A percentile compares a stretch with the other conserved stretches of the same genome.
Conservation (phyloP, 345 rosid genomes). For the Arabidopsis arenosa region DNA sequence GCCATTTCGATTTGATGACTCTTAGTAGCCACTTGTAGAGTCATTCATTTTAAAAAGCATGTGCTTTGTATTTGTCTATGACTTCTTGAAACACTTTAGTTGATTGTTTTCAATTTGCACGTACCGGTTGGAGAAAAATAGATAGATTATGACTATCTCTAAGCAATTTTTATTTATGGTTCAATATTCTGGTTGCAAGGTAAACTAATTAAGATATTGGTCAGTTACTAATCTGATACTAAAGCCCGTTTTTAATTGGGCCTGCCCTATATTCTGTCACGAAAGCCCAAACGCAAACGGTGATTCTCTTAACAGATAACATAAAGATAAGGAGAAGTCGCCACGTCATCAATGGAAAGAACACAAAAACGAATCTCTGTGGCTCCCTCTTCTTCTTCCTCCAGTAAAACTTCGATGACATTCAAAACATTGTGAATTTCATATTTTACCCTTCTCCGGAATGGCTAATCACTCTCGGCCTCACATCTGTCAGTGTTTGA, state of each 20-base stretch:
- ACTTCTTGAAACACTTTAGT: no score
- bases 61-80: no score
- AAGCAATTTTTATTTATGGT: no score
- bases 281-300: background rate
- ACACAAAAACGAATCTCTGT: constrained; percentile 22
- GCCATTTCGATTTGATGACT: no score
- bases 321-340: constrained; percentile 36
- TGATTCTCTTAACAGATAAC: constrained; percentile 7
- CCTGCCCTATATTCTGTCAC: background rate
- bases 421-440: background rate
- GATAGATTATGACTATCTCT: no score
- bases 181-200: no score
- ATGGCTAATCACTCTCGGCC: constrained; percentile 64
- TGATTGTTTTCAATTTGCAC: no score
- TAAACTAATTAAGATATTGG: no score
- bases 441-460: background rate
- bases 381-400: background rate
- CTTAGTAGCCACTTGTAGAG: no score
- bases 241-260: background rate
- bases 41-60: no score
- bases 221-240: background rate
- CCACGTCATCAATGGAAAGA: constrained; percentile 37
- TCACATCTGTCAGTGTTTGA: constrained; percentile 77
- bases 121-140: no score
- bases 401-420: background rate